These are phyloP conservation scores for Conticribra guillardii DNA, from an alignment of 108 stramenopile genomes.

Conservation along the genomic window DNA sequence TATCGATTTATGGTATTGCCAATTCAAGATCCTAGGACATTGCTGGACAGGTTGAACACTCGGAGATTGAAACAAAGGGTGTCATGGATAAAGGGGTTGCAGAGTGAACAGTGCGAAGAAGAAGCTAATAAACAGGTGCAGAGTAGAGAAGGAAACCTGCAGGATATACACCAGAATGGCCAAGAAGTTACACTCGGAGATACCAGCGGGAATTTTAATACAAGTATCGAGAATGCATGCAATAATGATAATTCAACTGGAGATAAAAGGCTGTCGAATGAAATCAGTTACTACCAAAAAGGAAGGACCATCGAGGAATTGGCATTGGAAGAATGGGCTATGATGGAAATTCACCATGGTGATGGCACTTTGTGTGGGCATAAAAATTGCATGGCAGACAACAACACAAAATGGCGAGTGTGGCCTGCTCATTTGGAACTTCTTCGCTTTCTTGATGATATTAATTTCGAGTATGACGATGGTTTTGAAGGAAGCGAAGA, in stretches of 20 bases:
- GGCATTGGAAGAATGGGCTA: conserved; percentile 46
- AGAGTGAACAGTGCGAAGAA: conserved; percentile 3
- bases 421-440: conserved; percentile 54
- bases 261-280: conserved; percentile 11
- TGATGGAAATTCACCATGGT: conserved; percentile 29
- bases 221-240: conserved; percentile 4
- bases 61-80: conserved; percentile 53
- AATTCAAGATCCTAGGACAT: conserved; percentile 67
- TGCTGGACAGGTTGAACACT: conserved; percentile 79
- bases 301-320: conserved; percentile 49
- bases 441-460: conserved; percentile 34
- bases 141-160: too few species aligned
- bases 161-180: too few species aligned
- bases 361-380: conserved; percentile 3
- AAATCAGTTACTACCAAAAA: conserved; percentile 18
- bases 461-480: neutral
- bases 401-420: conserved; percentile 1
- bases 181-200: too few species aligned
- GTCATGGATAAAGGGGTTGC: conserved; percentile 5
- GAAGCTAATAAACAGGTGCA: too few species aligned
- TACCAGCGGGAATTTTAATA: too few species aligned
- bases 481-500: neutral
- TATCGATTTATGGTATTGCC: conserved; percentile 63
- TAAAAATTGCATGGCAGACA: neutral
- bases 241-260: neutral